Base-by-base conservation (phyloP, 257 asterid species). In the Knoxia roxburghii region DNA sequence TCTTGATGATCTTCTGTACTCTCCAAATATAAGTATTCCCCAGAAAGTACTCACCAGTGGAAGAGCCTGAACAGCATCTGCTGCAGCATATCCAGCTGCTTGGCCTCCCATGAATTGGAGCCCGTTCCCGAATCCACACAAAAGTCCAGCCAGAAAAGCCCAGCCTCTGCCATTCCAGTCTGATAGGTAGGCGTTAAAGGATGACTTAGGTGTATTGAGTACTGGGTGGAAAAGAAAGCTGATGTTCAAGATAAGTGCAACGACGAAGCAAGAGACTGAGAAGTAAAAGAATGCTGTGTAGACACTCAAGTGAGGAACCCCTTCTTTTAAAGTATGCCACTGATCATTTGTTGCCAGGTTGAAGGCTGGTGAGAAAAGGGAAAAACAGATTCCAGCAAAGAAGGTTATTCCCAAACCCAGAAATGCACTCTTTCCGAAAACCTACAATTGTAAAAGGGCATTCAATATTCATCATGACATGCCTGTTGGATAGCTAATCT, bases 71-170 rank as follows among this genome's bases (percentile, higher is more conserved):
- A 93, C 99, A 2, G 99, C 99, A 64, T 90, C 99, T 13, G 99
- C 99, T 61, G 99, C 99, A 57, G 99, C 97, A 24, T 93, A 93
- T 43, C 99, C 99, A 58, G 99, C 99, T 49, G 99, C 96, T 65
- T 93, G 96, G 55, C 99, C 99, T 41, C 99, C 99, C 97, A 93
- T 93, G 72, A 93, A 93, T 83, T 93, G 97, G 30, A 93, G 99
- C 18, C 97, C 99, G 24, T 93, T 93, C 21, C 99, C 99, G 51
- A 93, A 86, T 43, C 99, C 99, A 21, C 97, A 90, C n/a, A 93
- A 57, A 30, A 93, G 77, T 24, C 99, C 99, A 0, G 99, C 99
- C 79, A 88, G 70, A 63, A 90, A 71, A 55, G 97, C 97, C 97
- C 96, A 88, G 6, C 96, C 88, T 71, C 99, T 73, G 11, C 99